Base-by-base conservation (phyloP, 768 basidiomycete species). In the Suillus tomentosus region DNA sequence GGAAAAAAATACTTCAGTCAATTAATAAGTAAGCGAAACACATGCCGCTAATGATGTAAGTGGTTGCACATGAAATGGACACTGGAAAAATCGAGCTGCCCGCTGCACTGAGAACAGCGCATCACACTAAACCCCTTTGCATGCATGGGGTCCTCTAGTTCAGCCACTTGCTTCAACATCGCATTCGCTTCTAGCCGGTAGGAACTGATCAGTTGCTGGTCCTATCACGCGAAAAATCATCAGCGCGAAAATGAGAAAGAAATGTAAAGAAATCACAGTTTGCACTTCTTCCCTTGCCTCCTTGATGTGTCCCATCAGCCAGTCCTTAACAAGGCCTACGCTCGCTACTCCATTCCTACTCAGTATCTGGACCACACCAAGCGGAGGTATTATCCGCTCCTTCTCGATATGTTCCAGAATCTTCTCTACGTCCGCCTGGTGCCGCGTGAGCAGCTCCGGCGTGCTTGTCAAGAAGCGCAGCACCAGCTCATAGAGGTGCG, bases 1-100 rank as follows among this genome's bases (percentile, higher is more conserved):
- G 40, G 31, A 65, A 50, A 61, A 64, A 24, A 61, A 36, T 36
- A 61, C 50, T 5, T n/a, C 7, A 11, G 5, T 34, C 31, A 34
- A 34, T 19, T 54, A 7, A 34, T 47, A 37, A 36, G 39, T 14
- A 3, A 40, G 48, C 24, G 42, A 40, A 60, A 61, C 76, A 73
- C 78, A 48, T 61, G 93, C 94, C 95, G 83, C 73, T 96, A 94
- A 74, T 99, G 96, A 99, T 66, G 92, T 95, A 31, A 31, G 73
- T 99, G 97, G 70, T 90, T 89, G 77, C 96, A 99, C 96, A 99
- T 97, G 72, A 98, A 99, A 76, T 99, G 96, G 7, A 98, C 83
- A 67, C 87, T 91, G 0, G 97, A 96, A 10, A 98, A 85, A 73
- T 98, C 96, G 65, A 99, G 85, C 69, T 92, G 93, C 1, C 89